Conservation (phyloP, 1,284 basidiomycete genomes). For the Salmacisia buchloeana region DNA sequence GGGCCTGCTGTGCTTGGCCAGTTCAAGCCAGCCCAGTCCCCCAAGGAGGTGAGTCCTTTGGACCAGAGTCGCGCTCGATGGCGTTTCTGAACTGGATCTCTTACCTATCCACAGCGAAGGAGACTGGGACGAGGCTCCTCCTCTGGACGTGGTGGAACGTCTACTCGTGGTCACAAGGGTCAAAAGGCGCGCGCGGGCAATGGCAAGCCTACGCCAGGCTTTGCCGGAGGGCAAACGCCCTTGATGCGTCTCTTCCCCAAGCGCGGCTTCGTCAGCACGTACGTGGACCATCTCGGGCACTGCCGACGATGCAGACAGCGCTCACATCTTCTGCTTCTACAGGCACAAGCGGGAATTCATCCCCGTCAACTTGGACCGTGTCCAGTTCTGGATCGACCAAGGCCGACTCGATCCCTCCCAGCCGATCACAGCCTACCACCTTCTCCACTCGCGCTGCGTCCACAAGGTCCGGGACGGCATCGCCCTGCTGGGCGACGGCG, state of each 20-base stretch:
- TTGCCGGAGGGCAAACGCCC: constrained; percentile 95
- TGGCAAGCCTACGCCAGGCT: constrained; percentile 70
- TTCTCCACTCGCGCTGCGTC: constrained; percentile 77
- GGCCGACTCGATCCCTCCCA: constrained; percentile 70
- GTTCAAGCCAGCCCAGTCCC: background rate
- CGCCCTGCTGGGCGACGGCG: constrained; percentile 80
- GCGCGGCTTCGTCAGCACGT: constrained; percentile 88
- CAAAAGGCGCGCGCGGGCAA: constrained; percentile 88
- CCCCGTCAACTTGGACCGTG: constrained; percentile 75
- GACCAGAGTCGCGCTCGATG: background rate
- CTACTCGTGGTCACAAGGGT: constrained; percentile 90
- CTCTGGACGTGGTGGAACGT: constrained; percentile 82
- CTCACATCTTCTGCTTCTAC: background rate
- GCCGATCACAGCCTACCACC: constrained; percentile 81
- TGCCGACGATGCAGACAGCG: background rate
- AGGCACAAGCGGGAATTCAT: constrained; percentile 61
- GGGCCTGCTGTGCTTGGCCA: background rate
- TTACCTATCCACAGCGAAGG: constrained; percentile 61
- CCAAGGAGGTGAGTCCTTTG: background rate
- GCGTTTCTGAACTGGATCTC: background rate
- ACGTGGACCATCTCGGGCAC: constrained; percentile 42
- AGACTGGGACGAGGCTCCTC: constrained; percentile 88
- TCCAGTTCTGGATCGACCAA: constrained; percentile 85
- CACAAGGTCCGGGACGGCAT: constrained; percentile 83
- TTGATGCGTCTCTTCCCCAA: constrained; percentile 88